Conservation (phyloP, 169 alveolate genomes). For the Cryptosporidium sp. region DNA sequence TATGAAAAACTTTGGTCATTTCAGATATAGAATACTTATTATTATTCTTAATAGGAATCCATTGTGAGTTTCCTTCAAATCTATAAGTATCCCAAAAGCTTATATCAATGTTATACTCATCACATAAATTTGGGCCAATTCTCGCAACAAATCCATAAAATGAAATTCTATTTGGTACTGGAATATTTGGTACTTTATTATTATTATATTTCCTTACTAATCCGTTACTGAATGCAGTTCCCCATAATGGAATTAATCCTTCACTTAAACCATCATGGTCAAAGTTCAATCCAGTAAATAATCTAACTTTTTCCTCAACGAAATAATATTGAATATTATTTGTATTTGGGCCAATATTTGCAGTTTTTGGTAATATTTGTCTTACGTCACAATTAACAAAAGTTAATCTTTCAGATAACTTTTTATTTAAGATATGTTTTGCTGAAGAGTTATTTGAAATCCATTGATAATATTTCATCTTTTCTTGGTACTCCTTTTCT, state of each 20-base stretch:
- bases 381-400: constrained; percentile 56
- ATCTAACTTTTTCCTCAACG: constrained; percentile 52
- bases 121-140: constrained; percentile 27
- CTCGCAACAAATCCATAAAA: constrained; percentile 64
- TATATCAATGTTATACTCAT: constrained; percentile 7
- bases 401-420: constrained; percentile 46
- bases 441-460: constrained; percentile 23
- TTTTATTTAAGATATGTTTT: constrained; percentile 39
- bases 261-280: constrained; percentile 73
- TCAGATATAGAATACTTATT: constrained; percentile 11
- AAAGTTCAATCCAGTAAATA: constrained; percentile 68
- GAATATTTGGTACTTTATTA: constrained; percentile 35
- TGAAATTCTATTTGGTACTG: constrained; percentile 51
- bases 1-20: constrained; percentile 50
- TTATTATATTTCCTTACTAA: constrained; percentile 41
- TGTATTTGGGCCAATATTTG: constrained; percentile 26
- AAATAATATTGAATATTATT: constrained; percentile 1
- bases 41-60: constrained; percentile 38
- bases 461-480: constrained; percentile 20
- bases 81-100: constrained; percentile 68
- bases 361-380: constrained; percentile 51
- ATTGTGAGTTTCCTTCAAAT: constrained; percentile 64
- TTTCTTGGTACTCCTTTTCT: background rate
- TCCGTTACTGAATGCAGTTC: constrained; percentile 51
- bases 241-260: constrained; percentile 72